These are phyloP conservation scores for Zhuliangozyma parablackwelliae DNA, from an alignment of 1,139 yeast genomes.

Conservation along the genomic window DNA sequence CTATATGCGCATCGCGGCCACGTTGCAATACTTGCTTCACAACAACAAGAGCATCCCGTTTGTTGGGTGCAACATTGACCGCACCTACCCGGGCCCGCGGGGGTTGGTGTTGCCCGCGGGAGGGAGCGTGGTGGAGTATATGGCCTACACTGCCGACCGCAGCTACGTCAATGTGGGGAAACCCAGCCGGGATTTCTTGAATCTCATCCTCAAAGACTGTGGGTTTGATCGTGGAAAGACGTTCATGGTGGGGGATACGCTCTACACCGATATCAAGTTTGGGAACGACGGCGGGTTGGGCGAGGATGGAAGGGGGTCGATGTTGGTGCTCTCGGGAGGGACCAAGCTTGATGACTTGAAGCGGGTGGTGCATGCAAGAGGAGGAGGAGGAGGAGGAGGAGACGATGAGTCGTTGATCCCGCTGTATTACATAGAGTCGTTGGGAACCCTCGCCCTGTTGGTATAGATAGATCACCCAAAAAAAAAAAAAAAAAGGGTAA, in stretches of 20 bases:
- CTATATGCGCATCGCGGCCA: conserved; percentile 35
- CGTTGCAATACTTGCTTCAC: conserved; percentile 36
- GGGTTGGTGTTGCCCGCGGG: conserved; percentile 41
- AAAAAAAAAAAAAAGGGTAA: too few relatives aligned
- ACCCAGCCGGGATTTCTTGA: conserved; percentile 31
- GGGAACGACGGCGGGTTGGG: conserved; percentile 39
- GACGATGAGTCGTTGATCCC: conserved; percentile 20
- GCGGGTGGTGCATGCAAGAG: conserved; percentile 11
- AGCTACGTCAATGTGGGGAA: conserved; percentile 36
- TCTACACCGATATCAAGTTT: conserved; percentile 41
- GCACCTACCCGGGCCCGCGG: conserved; percentile 37
- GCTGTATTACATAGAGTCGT: conserved; percentile 24
- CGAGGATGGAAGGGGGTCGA: conserved; percentile 21
- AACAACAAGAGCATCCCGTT: conserved; percentile 31
- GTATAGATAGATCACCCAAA: too few relatives aligned
- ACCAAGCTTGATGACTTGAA: conserved; percentile 24
- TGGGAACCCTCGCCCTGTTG: conserved; percentile 23
- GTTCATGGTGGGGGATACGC: conserved; percentile 42
- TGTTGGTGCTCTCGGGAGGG: conserved; percentile 38
- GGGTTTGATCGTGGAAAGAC: conserved; percentile 25
- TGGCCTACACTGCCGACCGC: conserved; percentile 33
- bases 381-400: conserved; percentile 8
- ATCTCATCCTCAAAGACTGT: conserved; percentile 24
- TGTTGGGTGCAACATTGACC: conserved; percentile 38
- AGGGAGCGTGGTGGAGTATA: conserved; percentile 37